Evolutionary conservation across 805 yeast genomes (phyloP).

Genomic region (Candida ulmi): DNA sequence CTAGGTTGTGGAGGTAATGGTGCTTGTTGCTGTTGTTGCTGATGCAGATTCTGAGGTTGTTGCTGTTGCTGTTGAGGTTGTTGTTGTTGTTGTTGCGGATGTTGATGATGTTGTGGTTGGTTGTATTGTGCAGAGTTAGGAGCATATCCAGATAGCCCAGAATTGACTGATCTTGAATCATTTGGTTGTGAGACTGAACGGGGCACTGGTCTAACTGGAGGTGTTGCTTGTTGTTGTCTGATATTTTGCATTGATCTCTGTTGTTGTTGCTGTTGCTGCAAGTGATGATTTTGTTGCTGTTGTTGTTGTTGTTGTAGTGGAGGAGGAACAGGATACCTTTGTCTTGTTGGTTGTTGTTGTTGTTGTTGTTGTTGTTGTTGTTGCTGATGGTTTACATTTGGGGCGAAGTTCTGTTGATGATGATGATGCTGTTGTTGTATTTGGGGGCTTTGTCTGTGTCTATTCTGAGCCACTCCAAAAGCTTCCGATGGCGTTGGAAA

Average conservation of each 20-base stretch:
- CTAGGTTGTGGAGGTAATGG: slow-evolving; percentile 1
- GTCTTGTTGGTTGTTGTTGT: slow-evolving; percentile 3
- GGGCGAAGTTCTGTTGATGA: slow-evolving; percentile 1
- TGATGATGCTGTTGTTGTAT: too few relatives aligned
- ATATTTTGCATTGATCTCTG: not conserved
- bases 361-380: not conserved
- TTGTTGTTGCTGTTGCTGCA: not conserved
- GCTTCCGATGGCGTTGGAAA: slow-evolving; percentile 27
- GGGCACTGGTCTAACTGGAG: not conserved
- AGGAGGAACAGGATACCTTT: not conserved
- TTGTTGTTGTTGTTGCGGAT: slow-evolving; percentile 2
- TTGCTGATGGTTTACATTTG: slow-evolving; percentile 3
- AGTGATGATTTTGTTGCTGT: slow-evolving; percentile 2
- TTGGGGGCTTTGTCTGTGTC: slow-evolving; percentile 5
- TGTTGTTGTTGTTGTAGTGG: slow-evolving; percentile 1
- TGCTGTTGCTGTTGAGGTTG: not conserved
- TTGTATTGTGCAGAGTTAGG: too few relatives aligned
- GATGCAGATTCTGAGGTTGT: slow-evolving; percentile 2
- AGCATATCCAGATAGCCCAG: too few relatives aligned
- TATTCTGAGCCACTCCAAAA: slow-evolving; percentile 12
- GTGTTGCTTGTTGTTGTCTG: not conserved
- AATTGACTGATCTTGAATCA: too few relatives aligned
- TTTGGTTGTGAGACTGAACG: not conserved
- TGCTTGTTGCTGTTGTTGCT: not conserved
- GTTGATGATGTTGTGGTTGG: not conserved